Percentiles rank a stretch among this genome's conserved stretches.
These are phyloP conservation scores for Colletotrichum sp. DNA, from an alignment of 2,329 filamentous ascomycete genomes.

Conservation along the genomic window DNA sequence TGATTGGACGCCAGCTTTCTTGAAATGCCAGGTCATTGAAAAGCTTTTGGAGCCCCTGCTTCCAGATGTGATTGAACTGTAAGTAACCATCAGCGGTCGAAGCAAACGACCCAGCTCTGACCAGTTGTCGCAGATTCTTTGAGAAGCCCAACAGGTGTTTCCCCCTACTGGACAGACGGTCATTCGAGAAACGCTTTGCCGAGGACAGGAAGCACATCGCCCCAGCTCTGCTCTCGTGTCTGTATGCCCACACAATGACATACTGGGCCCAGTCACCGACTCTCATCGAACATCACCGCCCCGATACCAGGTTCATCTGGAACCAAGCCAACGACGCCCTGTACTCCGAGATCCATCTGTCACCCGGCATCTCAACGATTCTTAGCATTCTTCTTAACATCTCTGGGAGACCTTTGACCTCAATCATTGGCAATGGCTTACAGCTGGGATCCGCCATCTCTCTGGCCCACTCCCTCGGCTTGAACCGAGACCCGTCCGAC, in stretches of 20 bases:
- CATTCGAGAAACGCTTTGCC: conserved; percentile 53
- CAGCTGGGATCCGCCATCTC: conserved; percentile 55
- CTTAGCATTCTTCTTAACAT: conserved; percentile 62
- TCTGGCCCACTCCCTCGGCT: conserved; percentile 56
- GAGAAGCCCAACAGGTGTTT: conserved; percentile 63
- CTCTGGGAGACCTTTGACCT: conserved; percentile 62
- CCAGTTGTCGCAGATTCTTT: conserved; percentile 48
- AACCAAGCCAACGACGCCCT: conserved; percentile 65
- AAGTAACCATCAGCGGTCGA: conserved; percentile 19
- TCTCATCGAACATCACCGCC: conserved; percentile 49
- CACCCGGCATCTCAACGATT: conserved; percentile 62
- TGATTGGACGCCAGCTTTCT: conserved; percentile 40
- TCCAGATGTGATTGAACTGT: conserved; percentile 54
- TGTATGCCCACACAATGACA: conserved; percentile 62
- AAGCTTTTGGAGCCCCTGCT: conserved; percentile 61
- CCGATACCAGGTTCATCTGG: conserved; percentile 65
- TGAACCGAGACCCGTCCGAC: conserved; percentile 55
- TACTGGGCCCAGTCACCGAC: conserved; percentile 59
- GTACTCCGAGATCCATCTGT: conserved; percentile 62
- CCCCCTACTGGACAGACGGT: conserved; percentile 60
- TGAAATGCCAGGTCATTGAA: conserved; percentile 60
- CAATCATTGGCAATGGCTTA: conserved; percentile 61
- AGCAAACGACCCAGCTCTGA: neutral
- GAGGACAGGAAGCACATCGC: conserved; percentile 53
- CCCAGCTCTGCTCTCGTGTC: conserved; percentile 58